Evolutionary conservation across 2,329 filamentous ascomycete genomes (phyloP), one percentile per base, ranked within the genome.

Genomic region (Calonectria leucothoes): DNA sequence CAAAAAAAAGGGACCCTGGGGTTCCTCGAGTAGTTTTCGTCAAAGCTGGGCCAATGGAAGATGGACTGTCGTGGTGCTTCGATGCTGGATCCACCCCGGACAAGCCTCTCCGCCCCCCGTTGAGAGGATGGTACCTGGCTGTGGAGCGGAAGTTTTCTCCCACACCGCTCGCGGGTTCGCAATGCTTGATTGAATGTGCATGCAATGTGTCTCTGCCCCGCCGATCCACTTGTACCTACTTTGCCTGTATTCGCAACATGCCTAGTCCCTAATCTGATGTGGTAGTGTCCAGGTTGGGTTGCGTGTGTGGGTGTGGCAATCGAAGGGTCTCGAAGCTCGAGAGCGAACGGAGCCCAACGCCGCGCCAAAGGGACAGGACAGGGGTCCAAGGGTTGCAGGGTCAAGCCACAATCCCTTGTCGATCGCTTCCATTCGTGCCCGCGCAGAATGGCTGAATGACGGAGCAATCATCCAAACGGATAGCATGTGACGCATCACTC

Each of bases 91-190:
- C 72, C 73, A 76, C 69, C 52, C 63, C 74, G 74, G 77, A 78
- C 76, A 67, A 73, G 73, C 51, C 75, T 78, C 77, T 78, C 78
- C 78, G 74, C 71, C 70, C 61, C 39, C 59, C 37, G 55, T 61
- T 49, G 52, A 42, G 17, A 49, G 42, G 42, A 55, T 69, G 65
- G 68, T 75, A 65, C 71, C 70, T 69, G 52, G 48, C 39, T 39
- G n/a, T 67, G 61, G 37, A 59, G 72, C 72, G 69, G 69, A 57
- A 37, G 57, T 25, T 61, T 61, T 69, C 66, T 72, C 72, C 59
- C 72, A 77, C 76, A 78, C 75, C 75, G 76, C 77, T 65, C 35
- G 70, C 65, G 33, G 59, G 29, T 68, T 61, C 55, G 23, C 35
- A 67, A 52, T 45, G 51, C 39, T 39, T 51, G 31, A 39, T 39